Evolutionary conservation across 306 rosid genomes (phyloP).

Genomic region (Pachyrhizus erosus): DNA sequence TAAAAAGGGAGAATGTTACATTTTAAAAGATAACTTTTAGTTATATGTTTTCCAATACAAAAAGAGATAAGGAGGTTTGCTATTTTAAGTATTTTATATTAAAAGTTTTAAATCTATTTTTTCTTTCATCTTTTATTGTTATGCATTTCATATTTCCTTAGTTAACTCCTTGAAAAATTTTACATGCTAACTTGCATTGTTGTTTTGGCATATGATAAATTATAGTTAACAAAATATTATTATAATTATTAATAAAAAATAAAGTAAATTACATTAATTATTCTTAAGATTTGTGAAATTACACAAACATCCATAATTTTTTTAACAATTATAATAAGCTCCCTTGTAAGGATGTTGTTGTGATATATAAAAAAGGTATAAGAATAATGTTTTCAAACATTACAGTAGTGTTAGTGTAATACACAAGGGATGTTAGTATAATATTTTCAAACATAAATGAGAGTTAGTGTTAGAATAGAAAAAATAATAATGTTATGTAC

Average conservation of each 20-base stretch:
- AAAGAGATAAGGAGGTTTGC: background rate
- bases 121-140: background rate
- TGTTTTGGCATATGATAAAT: background rate
- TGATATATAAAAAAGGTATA: too few species aligned
- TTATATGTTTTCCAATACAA: background rate
- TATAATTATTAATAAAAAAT: background rate
- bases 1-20: background rate
- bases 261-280: too few species aligned
- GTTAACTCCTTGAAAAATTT: background rate
- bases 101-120: background rate
- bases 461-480: too few species aligned
- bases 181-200: background rate
- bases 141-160: background rate
- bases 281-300: too few species aligned
- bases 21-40: background rate
- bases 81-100: background rate
- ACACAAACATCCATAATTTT: too few species aligned
- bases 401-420: too few species aligned
- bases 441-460: too few species aligned
- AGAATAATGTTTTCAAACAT: too few species aligned
- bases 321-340: too few species aligned
- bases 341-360: too few species aligned
- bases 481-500: too few species aligned
- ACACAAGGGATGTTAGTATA: too few species aligned
- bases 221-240: background rate